Evolutionary conservation across 2,329 filamentous ascomycete genomes (phyloP).

Genomic region (Sarocladium kiliense): DNA sequence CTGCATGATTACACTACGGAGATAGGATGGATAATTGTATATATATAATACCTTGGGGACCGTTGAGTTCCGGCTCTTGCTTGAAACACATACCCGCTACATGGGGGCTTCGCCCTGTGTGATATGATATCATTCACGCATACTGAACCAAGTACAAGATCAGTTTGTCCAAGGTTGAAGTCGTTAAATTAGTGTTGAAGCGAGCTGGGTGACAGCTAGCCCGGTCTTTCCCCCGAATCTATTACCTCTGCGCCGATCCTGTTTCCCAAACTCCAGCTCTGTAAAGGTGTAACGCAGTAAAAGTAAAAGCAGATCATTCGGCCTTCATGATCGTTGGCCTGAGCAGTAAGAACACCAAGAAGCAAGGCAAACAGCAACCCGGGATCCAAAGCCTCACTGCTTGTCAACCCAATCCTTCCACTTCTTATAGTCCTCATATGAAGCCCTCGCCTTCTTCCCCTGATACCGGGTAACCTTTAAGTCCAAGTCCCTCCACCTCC

Average conservation of each 20-base stretch:
- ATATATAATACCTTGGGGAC: not conserved
- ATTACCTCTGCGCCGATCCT: not conserved
- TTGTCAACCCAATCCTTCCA: slow-evolving; percentile 71
- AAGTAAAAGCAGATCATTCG: not conserved
- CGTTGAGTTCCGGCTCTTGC: not conserved
- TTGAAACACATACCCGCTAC: too few relatives aligned
- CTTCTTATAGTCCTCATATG: slow-evolving; percentile 68
- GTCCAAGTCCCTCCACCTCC: slow-evolving; percentile 74
- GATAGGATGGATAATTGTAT: not conserved
- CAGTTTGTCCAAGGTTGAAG: too few relatives aligned
- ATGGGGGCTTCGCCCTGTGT: too few relatives aligned
- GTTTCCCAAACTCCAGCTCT: not conserved
- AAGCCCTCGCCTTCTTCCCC: slow-evolving; percentile 69
- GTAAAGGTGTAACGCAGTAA: not conserved
- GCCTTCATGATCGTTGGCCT: not conserved
- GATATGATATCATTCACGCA: too few relatives aligned
- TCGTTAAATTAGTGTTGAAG: too few relatives aligned
- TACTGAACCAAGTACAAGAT: too few relatives aligned
- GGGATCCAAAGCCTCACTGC: not conserved
- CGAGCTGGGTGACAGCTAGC: too few relatives aligned
- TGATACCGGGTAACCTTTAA: slow-evolving; percentile 80
- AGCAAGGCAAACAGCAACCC: too few relatives aligned
- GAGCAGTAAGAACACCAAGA: too few relatives aligned
- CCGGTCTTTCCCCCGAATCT: not conserved
- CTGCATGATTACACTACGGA: not conserved